These are phyloP conservation scores for Dactylis glomerata DNA, from an alignment of 176 grass and related monocot genomes.

Conservation along the genomic window DNA sequence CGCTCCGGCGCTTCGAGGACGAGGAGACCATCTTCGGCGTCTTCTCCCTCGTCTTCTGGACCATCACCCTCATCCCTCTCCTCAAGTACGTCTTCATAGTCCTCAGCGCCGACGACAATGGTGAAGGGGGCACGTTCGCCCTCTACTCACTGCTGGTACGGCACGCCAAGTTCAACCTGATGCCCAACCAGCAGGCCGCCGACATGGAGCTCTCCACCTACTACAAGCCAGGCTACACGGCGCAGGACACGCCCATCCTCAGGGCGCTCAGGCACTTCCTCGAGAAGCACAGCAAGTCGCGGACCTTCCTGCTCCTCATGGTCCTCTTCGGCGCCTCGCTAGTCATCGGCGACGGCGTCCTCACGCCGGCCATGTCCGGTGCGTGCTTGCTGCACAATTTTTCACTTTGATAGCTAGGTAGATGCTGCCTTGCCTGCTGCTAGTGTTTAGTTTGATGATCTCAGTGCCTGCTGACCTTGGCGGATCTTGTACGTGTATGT, in stretches of 20 bases:
- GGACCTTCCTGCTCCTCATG: conserved; percentile 46
- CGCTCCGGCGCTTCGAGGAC: conserved; percentile 25
- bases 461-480: neutral
- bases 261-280: conserved; percentile 39
- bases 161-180: conserved; percentile 65
- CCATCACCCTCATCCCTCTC: conserved; percentile 56
- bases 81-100: conserved; percentile 76
- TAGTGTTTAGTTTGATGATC: neutral
- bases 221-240: conserved; percentile 34
- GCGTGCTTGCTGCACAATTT: neutral
- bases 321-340: conserved; percentile 58
- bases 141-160: conserved; percentile 64
- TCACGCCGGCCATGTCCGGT: conserved; percentile 60
- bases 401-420: neutral
- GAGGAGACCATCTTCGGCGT: conserved; percentile 60
- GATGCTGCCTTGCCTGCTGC: neutral
- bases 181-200: conserved; percentile 68
- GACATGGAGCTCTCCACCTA: conserved; percentile 65
- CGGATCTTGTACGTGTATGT: neutral
- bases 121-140: conserved; percentile 61
- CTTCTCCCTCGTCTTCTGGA: conserved; percentile 73
- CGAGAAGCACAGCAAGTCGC: conserved; percentile 51
- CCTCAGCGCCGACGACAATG: conserved; percentile 52
- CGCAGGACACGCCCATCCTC: conserved; percentile 45
- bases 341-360: conserved; percentile 65